A percentile compares a stretch with the other conserved stretches of the same genome.
Evolutionary conservation across 2,329 filamentous ascomycete species (phyloP).

Genomic region (Phyllosticta citriasiana): DNA sequence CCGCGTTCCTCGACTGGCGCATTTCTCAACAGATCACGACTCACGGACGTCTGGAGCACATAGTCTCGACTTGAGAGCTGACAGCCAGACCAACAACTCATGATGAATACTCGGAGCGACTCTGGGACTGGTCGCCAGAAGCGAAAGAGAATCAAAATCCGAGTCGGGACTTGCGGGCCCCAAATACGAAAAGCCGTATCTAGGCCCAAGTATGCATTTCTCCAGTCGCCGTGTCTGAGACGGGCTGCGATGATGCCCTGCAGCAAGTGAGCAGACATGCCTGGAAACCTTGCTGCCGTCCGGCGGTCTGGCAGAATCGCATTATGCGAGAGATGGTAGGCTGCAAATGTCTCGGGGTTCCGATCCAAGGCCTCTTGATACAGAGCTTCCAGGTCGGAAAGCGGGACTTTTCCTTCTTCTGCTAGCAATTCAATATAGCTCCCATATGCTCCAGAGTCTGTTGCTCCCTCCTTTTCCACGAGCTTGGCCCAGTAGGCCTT

Average conservation of each 20-base stretch:
- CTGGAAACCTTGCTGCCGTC: conserved; percentile 20
- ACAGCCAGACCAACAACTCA: conserved; percentile 38
- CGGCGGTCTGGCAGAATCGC: conserved; percentile 37
- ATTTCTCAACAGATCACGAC: conserved; percentile 8
- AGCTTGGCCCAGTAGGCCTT: conserved; percentile 41
- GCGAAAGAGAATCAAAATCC: conserved; percentile 38
- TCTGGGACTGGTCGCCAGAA: conserved; percentile 36
- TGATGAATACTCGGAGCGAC: conserved; percentile 37
- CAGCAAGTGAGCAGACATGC: conserved; percentile 34
- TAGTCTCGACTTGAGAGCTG: conserved; percentile 21
- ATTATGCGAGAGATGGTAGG: conserved; percentile 38
- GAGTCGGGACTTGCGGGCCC: conserved; percentile 30
- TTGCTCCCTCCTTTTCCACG: conserved; percentile 28
- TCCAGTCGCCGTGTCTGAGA: conserved; percentile 35
- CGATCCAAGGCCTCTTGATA: conserved; percentile 36
- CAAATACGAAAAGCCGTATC: conserved; percentile 40
- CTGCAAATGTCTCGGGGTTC: conserved; percentile 37
- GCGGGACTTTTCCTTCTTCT: conserved; percentile 25
- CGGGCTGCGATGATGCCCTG: conserved; percentile 41
- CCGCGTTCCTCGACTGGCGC: neutral
- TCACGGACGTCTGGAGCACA: conserved; percentile 24
- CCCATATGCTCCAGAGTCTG: conserved; percentile 37
- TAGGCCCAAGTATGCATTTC: conserved; percentile 39
- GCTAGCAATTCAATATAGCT: conserved; percentile 41
- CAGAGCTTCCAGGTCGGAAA: conserved; percentile 35